Conservation (phyloP, 1,284 basidiomycete species). For the Rhodotorula sp. region DNA sequence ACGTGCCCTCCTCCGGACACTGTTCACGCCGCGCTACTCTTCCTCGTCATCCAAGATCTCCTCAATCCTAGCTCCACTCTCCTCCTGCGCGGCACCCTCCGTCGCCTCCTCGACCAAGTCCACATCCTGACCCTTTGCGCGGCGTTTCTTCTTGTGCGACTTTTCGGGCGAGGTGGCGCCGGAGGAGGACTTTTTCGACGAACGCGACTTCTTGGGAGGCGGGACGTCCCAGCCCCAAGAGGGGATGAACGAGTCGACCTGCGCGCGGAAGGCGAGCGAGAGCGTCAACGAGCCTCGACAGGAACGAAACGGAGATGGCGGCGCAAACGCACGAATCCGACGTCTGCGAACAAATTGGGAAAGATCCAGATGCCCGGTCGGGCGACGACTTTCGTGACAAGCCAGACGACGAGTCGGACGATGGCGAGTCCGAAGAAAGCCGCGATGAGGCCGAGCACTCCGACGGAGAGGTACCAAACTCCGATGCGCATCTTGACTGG, state of each 20-base stretch:
- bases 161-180: no score
- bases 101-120: no score
- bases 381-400: constrained; percentile 80
- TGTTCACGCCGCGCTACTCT: constrained; percentile 62
- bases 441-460: constrained; percentile 81
- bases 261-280: constrained; percentile 16
- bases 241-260: constrained; percentile 98
- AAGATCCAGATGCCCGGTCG: constrained; percentile 98
- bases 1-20: no score
- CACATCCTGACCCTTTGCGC: no score
- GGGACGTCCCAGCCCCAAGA: constrained; percentile 96
- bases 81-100: no score
- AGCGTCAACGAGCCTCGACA: not conserved
- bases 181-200: constrained; percentile 10
- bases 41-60: not conserved
- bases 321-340: constrained; percentile 80
- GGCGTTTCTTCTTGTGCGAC: no score
- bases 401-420: constrained; percentile 88
- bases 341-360: constrained; percentile 96
- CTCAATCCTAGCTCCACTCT: no score
- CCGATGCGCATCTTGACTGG: constrained; percentile 88
- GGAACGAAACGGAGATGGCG: constrained; percentile 6
- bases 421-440: constrained; percentile 90
- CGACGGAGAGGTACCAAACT: constrained; percentile 92
- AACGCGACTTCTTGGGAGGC: constrained; percentile 49